phyloP scores from a whole-genome alignment of 257 asterid genomes.

The Penstemon eatonii region DNA sequence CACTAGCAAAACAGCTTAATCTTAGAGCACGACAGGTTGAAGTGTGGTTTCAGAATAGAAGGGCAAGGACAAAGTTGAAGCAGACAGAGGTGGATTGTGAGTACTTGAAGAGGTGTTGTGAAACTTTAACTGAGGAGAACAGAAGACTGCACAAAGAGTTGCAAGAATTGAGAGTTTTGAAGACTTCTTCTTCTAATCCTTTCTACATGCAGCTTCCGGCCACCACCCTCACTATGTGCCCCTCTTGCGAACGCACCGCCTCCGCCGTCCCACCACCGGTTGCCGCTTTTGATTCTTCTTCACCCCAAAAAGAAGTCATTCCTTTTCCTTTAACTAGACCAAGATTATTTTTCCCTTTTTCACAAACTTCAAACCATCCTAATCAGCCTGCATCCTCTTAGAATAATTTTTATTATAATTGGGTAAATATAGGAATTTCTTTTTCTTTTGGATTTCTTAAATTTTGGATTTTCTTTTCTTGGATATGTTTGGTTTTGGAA shows the following conservation, averaged over 20 bases:
- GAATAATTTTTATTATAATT: conserved; percentile 11
- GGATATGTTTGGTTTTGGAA: conserved; percentile 31
- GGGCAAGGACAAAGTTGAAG: conserved; percentile 50
- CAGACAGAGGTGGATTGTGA: conserved; percentile 87
- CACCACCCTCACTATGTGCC: conserved; percentile 91
- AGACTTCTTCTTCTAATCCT: conserved; percentile 51
- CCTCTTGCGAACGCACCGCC: conserved; percentile 71
- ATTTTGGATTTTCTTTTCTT: neutral
- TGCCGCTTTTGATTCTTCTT: conserved; percentile 18
- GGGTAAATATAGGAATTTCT: conserved; percentile 32
- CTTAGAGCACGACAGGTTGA: conserved; percentile 86
- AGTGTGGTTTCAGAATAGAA: conserved; percentile 92
- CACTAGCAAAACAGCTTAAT: conserved; percentile 80
- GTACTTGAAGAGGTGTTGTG: conserved; percentile 72
- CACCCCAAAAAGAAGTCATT: conserved; percentile 34
- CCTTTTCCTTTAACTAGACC: conserved; percentile 52
- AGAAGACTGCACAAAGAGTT: conserved; percentile 68
- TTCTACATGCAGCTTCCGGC: conserved; percentile 74
- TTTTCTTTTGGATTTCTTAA: neutral
- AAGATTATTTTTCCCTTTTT: conserved; percentile 60
- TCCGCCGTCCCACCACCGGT: conserved; percentile 29
- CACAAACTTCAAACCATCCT: conserved; percentile 38
- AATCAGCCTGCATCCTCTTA: conserved; percentile 59
- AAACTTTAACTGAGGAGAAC: conserved; percentile 67
- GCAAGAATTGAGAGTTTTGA: conserved; percentile 72